Percentiles rank a stretch among this genome's conserved stretches.
Evolutionary conservation across 805 yeast genomes (phyloP).

Genomic region (Teunomyces kruisii): DNA sequence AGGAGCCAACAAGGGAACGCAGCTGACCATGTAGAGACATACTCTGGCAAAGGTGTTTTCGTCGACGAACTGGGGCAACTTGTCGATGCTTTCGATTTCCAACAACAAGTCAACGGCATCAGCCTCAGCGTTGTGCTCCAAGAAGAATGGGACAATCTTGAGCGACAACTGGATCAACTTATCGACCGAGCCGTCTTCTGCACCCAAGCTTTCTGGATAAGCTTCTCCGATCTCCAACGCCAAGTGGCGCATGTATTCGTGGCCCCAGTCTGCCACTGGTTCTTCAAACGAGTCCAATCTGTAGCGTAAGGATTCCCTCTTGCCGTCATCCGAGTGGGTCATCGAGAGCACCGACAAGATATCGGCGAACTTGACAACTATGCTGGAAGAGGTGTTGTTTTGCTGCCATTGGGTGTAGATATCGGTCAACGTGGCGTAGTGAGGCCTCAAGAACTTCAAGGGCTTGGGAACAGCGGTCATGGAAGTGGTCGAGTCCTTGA

Average conservation of each 20-base stretch:
- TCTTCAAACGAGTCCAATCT: conserved; percentile 61
- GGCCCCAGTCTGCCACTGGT: conserved; percentile 89
- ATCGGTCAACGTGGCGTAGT: conserved; percentile 65
- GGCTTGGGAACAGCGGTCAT: conserved; percentile 99
- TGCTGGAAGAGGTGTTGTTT: conserved; percentile 24
- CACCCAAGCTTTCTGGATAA: conserved; percentile 51
- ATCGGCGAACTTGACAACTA: conserved; percentile 72
- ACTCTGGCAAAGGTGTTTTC: conserved; percentile 82
- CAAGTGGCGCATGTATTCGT: conserved; percentile 93
- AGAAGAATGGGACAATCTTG: conserved; percentile 82
- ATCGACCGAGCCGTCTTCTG: conserved; percentile 31
- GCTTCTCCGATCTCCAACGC: conserved; percentile 94
- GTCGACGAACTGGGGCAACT: conserved; percentile 81
- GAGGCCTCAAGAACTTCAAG: conserved; percentile 89
- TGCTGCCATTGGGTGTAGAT: conserved; percentile 67
- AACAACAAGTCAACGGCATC: conserved; percentile 94
- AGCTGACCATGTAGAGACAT: conserved; percentile 89
- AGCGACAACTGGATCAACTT: conserved; percentile 65
- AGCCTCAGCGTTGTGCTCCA: conserved; percentile 95
- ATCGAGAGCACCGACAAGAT: conserved; percentile 89
- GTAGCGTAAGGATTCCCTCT: conserved; percentile 75
- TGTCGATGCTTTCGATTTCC: conserved; percentile 86
- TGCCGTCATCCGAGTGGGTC: conserved; percentile 85
- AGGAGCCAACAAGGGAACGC: conserved; percentile 95
- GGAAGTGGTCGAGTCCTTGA: conserved; percentile 91